Conservation (phyloP, 176 grass and related monocot species). For the Lolium rigidum region DNA sequence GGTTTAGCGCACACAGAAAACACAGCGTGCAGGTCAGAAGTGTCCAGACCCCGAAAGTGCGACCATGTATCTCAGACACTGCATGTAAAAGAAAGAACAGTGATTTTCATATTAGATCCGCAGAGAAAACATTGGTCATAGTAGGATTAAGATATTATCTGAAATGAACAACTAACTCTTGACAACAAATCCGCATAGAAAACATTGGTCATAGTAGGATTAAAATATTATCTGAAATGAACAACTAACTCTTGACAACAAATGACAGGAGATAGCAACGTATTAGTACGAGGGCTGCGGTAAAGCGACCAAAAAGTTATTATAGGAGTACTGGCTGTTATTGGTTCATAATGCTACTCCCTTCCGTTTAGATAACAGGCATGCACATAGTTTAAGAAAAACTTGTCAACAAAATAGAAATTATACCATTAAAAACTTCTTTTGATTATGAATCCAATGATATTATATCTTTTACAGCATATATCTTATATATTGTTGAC, state of each 20-base stretch:
- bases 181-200: neutral
- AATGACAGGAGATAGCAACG: neutral
- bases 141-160: neutral
- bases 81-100: slow-evolving; percentile 35
- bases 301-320: neutral
- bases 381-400: too few relatives aligned
- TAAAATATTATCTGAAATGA: neutral
- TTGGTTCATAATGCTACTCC: neutral
- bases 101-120: neutral
- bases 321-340: neutral
- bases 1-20: slow-evolving; percentile 89
- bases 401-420: too few relatives aligned
- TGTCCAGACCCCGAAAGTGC: slow-evolving; percentile 92
- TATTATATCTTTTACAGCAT: too few relatives aligned
- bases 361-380: too few relatives aligned
- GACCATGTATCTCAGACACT: slow-evolving; percentile 93
- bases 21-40: slow-evolving; percentile 86
- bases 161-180: neutral
- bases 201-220: neutral
- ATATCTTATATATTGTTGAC: too few relatives aligned
- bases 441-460: too few relatives aligned
- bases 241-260: slow-evolving; percentile 1
- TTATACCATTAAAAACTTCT: too few relatives aligned
- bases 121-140: neutral
- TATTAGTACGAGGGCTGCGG: neutral